A percentile compares a stretch with the other conserved stretches of the same genome.
Evolutionary conservation across 2,329 filamentous ascomycete species (phyloP).

Genomic region (Acephala macrosclerotiorum): DNA sequence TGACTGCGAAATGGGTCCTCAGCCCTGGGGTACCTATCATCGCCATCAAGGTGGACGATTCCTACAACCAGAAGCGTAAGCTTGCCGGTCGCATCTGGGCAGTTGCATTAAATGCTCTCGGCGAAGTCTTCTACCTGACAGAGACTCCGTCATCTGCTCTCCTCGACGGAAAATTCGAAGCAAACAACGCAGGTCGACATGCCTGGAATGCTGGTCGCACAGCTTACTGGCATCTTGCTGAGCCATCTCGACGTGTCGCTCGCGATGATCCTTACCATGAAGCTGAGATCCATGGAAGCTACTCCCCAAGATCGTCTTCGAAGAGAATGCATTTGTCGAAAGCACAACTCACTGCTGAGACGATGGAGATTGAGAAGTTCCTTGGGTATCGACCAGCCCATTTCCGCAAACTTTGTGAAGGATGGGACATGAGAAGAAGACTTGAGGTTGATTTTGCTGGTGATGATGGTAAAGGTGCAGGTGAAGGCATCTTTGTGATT

Average conservation of each 20-base stretch:
- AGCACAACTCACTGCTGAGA: slow-evolving; percentile 77
- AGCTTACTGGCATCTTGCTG: slow-evolving; percentile 82
- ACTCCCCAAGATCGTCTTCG: slow-evolving; percentile 81
- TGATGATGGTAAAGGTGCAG: slow-evolving; percentile 77
- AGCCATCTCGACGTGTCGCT: slow-evolving; percentile 76
- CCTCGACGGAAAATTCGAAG: slow-evolving; percentile 48
- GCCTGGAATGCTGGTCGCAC: slow-evolving; percentile 85
- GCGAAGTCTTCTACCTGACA: slow-evolving; percentile 87
- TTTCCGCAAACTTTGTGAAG: slow-evolving; percentile 78
- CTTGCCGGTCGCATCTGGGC: slow-evolving; percentile 81
- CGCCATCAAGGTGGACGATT: slow-evolving; percentile 82
- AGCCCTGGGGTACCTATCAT: slow-evolving; percentile 94
- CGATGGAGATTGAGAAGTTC: slow-evolving; percentile 81
- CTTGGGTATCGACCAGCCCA: slow-evolving; percentile 76
- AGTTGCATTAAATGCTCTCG: slow-evolving; percentile 91
- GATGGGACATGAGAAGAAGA: slow-evolving; percentile 90
- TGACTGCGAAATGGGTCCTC: slow-evolving; percentile 88
- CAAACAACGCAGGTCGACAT: slow-evolving; percentile 66
- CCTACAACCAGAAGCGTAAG: slow-evolving; percentile 76
- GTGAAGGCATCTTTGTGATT: slow-evolving; percentile 80
- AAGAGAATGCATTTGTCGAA: slow-evolving; percentile 74
- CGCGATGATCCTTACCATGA: slow-evolving; percentile 77
- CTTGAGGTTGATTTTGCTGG: slow-evolving; percentile 90
- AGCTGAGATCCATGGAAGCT: slow-evolving; percentile 72
- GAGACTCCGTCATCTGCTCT: slow-evolving; percentile 68